phyloP scores from a whole-genome alignment of 495 filamentous ascomycete species.

The Choiromyces venosus region DNA sequence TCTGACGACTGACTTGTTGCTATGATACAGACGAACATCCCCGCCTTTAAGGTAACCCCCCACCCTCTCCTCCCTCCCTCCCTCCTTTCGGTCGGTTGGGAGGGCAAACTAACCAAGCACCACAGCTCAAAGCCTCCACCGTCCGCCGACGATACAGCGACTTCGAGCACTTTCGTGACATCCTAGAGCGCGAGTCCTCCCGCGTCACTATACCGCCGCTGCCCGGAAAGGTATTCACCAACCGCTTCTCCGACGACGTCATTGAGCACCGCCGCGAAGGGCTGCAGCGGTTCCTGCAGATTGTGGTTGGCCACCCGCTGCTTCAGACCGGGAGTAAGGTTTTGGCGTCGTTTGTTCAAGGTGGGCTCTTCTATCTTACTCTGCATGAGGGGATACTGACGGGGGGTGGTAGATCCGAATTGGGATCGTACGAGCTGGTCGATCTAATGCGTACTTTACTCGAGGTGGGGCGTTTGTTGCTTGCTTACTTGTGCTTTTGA shows the following conservation, averaged over 20 bases:
- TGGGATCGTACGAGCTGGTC: constrained; percentile 7
- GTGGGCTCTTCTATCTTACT: constrained; percentile 50
- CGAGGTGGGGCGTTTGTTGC: not conserved
- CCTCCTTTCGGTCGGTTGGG: not conserved
- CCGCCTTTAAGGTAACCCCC: constrained; percentile 80
- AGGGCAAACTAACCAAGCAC: constrained; percentile 7
- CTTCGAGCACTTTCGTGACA: constrained; percentile 98
- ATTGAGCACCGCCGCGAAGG: constrained; percentile 92
- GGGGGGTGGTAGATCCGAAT: constrained; percentile 2
- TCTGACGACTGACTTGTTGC: not conserved
- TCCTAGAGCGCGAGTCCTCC: constrained; percentile 89
- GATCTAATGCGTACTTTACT: constrained; percentile 3
- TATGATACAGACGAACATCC: constrained; percentile 71
- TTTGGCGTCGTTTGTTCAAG: constrained; percentile 89
- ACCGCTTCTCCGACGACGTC: constrained; percentile 95
- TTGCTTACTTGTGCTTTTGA: not conserved
- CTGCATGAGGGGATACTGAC: constrained; percentile 15
- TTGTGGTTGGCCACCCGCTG: constrained; percentile 92
- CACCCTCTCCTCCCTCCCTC: not conserved
- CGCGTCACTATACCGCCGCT: constrained; percentile 92
- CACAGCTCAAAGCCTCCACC: constrained; percentile 56
- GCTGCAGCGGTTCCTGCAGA: constrained; percentile 91
- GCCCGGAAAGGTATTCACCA: constrained; percentile 96
- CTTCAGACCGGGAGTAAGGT: constrained; percentile 98
- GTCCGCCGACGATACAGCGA: constrained; percentile 94